Evolutionary conservation across 1,284 basidiomycete species (phyloP).

Genomic region (Papiliotrema nemorosa): DNA sequence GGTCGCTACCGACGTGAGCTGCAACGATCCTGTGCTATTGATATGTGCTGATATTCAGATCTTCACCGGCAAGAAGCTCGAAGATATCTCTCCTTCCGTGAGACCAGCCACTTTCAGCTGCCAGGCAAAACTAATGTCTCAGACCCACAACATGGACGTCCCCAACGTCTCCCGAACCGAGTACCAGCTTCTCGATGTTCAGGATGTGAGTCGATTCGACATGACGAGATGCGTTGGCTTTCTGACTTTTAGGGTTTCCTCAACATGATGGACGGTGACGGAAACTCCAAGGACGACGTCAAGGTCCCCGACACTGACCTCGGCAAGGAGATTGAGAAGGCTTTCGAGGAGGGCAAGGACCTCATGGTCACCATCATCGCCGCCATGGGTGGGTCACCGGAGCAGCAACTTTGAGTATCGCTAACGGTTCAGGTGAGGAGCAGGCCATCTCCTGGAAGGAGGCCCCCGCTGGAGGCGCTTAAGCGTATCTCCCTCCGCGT

Average conservation of each 20-base stretch:
- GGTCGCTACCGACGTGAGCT: constrained; percentile 87
- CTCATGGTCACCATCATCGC: constrained; percentile 74
- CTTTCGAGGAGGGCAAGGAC: constrained; percentile 86
- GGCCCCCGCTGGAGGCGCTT: constrained; percentile 56
- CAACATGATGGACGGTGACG: constrained; percentile 87
- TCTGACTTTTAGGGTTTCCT: constrained; percentile 61
- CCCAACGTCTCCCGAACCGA: constrained; percentile 89
- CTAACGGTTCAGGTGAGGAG: constrained; percentile 51
- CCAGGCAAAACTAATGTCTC: background rate
- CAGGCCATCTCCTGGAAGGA: constrained; percentile 85
- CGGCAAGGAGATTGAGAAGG: constrained; percentile 68
- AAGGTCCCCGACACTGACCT: constrained; percentile 83
- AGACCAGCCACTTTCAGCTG: background rate
- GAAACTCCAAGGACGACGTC: constrained; percentile 89
- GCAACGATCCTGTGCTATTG: background rate
- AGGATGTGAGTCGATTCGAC: constrained; percentile 55
- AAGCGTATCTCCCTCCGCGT: background rate
- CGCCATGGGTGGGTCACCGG: constrained; percentile 71
- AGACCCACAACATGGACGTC: constrained; percentile 71
- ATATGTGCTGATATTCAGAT: constrained; percentile 57
- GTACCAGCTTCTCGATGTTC: constrained; percentile 87
- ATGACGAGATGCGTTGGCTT: background rate
- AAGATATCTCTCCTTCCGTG: constrained; percentile 92
- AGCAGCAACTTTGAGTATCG: background rate
- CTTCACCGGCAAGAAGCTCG: constrained; percentile 93